Evolutionary conservation across 768 basidiomycete species (phyloP).

Genomic region (Russula earlei): DNA sequence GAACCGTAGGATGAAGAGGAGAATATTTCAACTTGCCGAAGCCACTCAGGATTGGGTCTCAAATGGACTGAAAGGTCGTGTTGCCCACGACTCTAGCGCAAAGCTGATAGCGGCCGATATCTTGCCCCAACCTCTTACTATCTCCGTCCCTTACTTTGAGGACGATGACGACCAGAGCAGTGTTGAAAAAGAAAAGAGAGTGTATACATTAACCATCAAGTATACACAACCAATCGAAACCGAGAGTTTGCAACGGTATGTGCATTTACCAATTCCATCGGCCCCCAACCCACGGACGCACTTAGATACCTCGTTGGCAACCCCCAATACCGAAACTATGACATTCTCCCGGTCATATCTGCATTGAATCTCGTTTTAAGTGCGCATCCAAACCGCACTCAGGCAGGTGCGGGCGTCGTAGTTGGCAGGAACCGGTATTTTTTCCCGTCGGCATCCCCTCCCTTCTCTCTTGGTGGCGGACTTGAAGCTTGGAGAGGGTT

Average conservation of each 20-base stretch:
- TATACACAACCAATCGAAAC: conserved; percentile 39
- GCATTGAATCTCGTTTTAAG: conserved; percentile 44
- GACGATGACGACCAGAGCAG: conserved; percentile 34
- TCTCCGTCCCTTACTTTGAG: conserved; percentile 35
- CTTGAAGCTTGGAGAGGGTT: conserved; percentile 51
- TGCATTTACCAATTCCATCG: neutral
- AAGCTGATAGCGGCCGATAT: conserved; percentile 36
- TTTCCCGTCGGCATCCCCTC: conserved; percentile 30
- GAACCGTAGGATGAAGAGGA: conserved; percentile 33
- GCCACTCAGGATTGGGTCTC: conserved; percentile 31
- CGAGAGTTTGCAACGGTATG: conserved; percentile 32
- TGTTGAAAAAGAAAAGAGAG: conserved; percentile 27
- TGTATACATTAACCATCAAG: conserved; percentile 36
- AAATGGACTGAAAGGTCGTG: conserved; percentile 32
- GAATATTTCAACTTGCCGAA: conserved; percentile 44
- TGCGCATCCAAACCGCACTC: conserved; percentile 32
- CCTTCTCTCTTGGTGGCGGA: conserved; percentile 37
- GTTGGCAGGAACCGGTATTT: conserved; percentile 47
- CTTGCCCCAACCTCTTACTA: conserved; percentile 34
- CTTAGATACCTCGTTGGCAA: conserved; percentile 39
- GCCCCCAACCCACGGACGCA: conserved; percentile 5
- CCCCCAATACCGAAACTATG: conserved; percentile 34
- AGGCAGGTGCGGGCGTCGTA: conserved; percentile 35
- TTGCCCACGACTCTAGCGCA: conserved; percentile 40
- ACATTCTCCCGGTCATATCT: conserved; percentile 38